Conservation (phyloP, 257 asterid species). For the Thymus quinquecostatus region DNA sequence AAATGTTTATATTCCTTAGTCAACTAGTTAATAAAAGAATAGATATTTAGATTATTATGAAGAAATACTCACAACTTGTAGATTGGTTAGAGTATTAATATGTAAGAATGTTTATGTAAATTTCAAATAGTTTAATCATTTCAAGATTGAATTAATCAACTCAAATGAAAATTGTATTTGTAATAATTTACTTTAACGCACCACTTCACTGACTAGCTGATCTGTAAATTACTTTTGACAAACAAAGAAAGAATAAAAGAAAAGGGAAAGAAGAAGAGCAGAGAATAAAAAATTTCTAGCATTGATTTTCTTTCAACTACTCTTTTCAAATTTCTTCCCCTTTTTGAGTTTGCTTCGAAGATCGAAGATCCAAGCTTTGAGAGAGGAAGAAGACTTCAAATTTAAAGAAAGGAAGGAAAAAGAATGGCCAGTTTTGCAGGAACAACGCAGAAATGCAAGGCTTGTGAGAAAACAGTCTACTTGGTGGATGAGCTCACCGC, state of each 20-base stretch:
- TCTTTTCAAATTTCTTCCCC: slow-evolving; percentile 19
- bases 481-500: slow-evolving; percentile 71
- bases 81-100: neutral
- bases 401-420: neutral
- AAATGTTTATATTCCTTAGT: neutral
- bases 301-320: slow-evolving; percentile 25
- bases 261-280: neutral
- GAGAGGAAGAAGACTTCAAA: neutral
- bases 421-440: slow-evolving; percentile 64
- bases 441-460: slow-evolving; percentile 72
- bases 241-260: slow-evolving; percentile 10
- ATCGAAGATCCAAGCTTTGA: slow-evolving; percentile 32
- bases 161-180: neutral
- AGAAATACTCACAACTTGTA: too few species aligned
- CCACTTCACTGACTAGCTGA: slow-evolving; percentile 35
- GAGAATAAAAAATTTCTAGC: slow-evolving; percentile 25
- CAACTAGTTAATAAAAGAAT: neutral
- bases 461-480: slow-evolving; percentile 75
- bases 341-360: slow-evolving; percentile 21
- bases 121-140: too few species aligned
- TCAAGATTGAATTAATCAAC: neutral
- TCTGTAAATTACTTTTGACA: slow-evolving; percentile 34
- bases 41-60: too few species aligned
- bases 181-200: neutral
- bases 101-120: too few species aligned